Percentiles rank a stretch among this genome's conserved stretches.
Evolutionary conservation across 129 eudicot genomes (phyloP).

Genomic region (Deinandra increscens): DNA sequence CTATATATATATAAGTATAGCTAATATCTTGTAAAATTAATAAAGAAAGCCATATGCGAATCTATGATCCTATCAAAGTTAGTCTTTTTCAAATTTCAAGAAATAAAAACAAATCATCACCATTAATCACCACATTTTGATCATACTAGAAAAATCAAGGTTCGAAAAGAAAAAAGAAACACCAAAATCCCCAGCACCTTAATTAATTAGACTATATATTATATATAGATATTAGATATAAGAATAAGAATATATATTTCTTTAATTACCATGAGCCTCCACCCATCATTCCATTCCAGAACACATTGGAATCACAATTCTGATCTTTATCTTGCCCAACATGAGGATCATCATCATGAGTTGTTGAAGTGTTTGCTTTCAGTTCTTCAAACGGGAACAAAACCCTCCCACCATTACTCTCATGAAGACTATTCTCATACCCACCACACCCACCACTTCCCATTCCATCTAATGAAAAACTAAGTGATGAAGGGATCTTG

Average conservation of each 20-base stretch:
- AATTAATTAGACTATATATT: not conserved
- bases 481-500: conserved; percentile 43
- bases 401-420: conserved; percentile 36
- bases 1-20: too few relatives aligned
- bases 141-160: conserved; percentile 23
- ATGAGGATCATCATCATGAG: conserved; percentile 3
- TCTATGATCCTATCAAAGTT: conserved; percentile 37
- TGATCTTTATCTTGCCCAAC: conserved; percentile 39
- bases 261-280: conserved; percentile 71
- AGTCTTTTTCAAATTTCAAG: conserved; percentile 24
- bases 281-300: conserved; percentile 72
- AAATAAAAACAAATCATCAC: conserved; percentile 31
- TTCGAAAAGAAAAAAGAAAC: conserved; percentile 7
- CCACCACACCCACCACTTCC: conserved; percentile 25
- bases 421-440: conserved; percentile 25
- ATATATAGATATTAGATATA: not conserved
- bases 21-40: not conserved
- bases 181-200: too few relatives aligned
- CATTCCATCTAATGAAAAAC: conserved; percentile 62
- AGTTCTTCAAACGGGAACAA: conserved; percentile 68
- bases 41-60: conserved; percentile 17
- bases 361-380: conserved; percentile 44
- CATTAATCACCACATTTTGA: conserved; percentile 26
- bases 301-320: conserved; percentile 59
- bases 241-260: not conserved